Evolutionary conservation across 345 rosid species (phyloP).

Genomic region (Eucalyptus grandis): DNA sequence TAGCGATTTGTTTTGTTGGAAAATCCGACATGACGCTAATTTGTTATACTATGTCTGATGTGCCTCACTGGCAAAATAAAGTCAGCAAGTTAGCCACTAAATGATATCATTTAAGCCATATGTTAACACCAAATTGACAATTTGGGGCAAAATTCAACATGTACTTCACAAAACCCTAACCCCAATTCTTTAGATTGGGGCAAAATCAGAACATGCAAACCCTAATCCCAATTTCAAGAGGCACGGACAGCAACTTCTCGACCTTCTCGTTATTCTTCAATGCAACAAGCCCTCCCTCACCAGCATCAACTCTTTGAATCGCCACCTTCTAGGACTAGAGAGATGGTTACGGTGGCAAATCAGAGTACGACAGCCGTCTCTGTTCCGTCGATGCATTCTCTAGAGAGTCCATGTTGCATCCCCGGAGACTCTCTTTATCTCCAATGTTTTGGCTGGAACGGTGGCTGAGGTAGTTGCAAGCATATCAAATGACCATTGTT

Average conservation of each 20-base stretch:
- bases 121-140: neutral
- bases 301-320: neutral
- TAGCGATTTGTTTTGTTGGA: accelerated
- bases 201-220: neutral
- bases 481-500: too few relatives aligned
- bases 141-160: neutral
- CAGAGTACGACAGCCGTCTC: too few relatives aligned
- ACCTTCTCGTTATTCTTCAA: neutral
- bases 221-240: neutral
- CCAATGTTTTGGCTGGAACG: too few relatives aligned
- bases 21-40: neutral
- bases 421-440: too few relatives aligned
- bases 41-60: neutral
- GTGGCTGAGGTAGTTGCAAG: too few relatives aligned
- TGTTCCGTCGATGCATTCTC: too few relatives aligned
- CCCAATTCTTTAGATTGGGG: neutral
- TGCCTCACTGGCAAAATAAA: neutral
- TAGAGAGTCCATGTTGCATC: too few relatives aligned
- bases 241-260: neutral
- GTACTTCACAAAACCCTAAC: neutral
- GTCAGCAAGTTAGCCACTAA: neutral
- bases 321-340: neutral
- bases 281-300: neutral
- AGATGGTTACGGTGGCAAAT: neutral
- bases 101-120: neutral